Percentiles rank a stretch among this genome's conserved stretches.
phyloP scores from a whole-genome alignment of 75 land plant species.

The Adiantum capillusveneris region DNA sequence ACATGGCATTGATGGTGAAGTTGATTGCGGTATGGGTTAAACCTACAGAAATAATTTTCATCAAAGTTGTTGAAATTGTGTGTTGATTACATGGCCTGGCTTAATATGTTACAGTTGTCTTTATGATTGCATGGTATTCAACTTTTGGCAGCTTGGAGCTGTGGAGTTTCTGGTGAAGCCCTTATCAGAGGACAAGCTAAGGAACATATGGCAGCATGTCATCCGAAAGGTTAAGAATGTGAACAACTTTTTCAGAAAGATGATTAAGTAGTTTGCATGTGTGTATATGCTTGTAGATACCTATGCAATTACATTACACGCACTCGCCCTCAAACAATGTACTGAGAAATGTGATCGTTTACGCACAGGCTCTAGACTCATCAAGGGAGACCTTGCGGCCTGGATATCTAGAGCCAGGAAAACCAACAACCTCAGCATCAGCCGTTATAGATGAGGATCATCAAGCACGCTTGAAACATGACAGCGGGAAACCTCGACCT shows the following conservation, averaged over 20 bases:
- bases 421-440: no score
- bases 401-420: slow-evolving; percentile 5
- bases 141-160: slow-evolving; percentile 26
- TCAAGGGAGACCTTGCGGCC: neutral
- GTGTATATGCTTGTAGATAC: no score
- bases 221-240: slow-evolving; percentile 17
- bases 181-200: slow-evolving; percentile 24
- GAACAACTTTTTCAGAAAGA: no score
- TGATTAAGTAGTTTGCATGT: no score
- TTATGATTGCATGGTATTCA: neutral
- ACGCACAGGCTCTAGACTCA: neutral
- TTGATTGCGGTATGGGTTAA: neutral
- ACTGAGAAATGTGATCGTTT: neutral
- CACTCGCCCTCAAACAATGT: neutral
- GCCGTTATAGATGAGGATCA: neutral
- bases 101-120: neutral
- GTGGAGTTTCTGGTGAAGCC: slow-evolving; percentile 23
- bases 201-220: slow-evolving; percentile 31
- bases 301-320: no score
- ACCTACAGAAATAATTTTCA: neutral
- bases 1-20: neutral
- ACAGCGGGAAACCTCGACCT: neutral
- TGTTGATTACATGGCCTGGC: no score
- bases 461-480: neutral
- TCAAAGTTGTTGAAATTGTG: neutral